Evolutionary conservation across 495 filamentous ascomycete genomes (phyloP).

Genomic region (Neurospora sp.): DNA sequence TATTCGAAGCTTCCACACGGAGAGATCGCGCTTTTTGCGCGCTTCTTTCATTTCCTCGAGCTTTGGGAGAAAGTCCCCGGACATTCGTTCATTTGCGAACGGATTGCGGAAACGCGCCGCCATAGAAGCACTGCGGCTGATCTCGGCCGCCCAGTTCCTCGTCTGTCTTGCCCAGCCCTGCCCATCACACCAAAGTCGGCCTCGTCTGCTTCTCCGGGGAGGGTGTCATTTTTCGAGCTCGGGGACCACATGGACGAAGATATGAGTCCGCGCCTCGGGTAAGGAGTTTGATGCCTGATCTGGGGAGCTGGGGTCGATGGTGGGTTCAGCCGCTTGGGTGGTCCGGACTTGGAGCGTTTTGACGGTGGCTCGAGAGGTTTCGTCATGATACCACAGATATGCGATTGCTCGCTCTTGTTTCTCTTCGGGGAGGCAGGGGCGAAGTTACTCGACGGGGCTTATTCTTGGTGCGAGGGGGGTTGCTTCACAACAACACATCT

Average conservation of each 20-base stretch:
- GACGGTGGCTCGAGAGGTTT: constrained; percentile 46
- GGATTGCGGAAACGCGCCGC: constrained; percentile 92
- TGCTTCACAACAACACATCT: constrained; percentile 20
- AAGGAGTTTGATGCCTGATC: constrained; percentile 14
- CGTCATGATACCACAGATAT: constrained; percentile 94
- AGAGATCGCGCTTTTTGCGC: constrained; percentile 40
- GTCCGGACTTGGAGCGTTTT: constrained; percentile 30
- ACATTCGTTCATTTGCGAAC: constrained; percentile 51
- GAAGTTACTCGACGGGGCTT: constrained; percentile 99
- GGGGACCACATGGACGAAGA: constrained; percentile 64
- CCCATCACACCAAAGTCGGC: constrained; percentile 28
- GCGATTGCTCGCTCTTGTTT: constrained; percentile 69
- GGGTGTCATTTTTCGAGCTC: constrained; percentile 11
- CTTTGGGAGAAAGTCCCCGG: constrained; percentile 99
- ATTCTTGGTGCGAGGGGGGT: constrained; percentile 97
- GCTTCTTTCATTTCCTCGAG: constrained; percentile 31
- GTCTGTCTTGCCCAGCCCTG: constrained; percentile 37
- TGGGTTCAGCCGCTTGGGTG: constrained; percentile 28
- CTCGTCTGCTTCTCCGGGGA: neutral
- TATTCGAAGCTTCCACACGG: constrained; percentile 97
- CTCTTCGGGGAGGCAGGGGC: constrained; percentile 20
- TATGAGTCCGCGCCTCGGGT: constrained; percentile 65
- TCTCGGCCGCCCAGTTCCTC: constrained; percentile 50
- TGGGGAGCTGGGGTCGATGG: constrained; percentile 23
- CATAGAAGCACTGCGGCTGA: constrained; percentile 87